A percentile compares a stretch with the other conserved stretches of the same genome.
Conservation (phyloP, 1,284 basidiomycete species). For the Retiboletus flavoniger region DNA sequence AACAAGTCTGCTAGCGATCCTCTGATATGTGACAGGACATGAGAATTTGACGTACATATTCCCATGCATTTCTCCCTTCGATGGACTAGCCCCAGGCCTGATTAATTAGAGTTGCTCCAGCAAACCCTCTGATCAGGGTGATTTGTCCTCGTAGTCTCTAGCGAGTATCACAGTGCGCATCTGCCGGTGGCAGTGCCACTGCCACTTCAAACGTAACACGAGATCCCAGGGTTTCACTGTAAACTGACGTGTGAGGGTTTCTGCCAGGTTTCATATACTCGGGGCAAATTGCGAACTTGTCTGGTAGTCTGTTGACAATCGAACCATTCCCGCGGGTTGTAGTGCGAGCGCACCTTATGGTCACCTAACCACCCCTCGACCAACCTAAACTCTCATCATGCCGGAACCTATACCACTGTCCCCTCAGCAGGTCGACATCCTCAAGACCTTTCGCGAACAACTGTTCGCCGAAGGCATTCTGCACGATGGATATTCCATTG, state of each 20-base stretch:
- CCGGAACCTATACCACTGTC: conserved; percentile 14
- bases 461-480: conserved; percentile 52
- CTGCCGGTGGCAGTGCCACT: background rate
- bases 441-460: conserved; percentile 45
- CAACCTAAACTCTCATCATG: conserved; percentile 14
- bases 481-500: conserved; percentile 60
- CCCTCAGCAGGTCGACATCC: conserved; percentile 19
- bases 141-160: background rate
- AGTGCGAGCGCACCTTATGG: background rate
- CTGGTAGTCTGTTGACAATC: background rate
- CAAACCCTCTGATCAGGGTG: background rate
- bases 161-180: background rate
- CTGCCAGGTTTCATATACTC: background rate
- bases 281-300: background rate
- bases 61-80: background rate
- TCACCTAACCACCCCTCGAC: background rate
- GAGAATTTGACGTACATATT: background rate
- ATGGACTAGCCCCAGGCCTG: background rate
- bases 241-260: background rate
- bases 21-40: background rate
- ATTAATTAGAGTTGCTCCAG: background rate
- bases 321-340: background rate
- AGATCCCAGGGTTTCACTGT: too few species aligned
- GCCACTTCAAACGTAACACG: background rate
- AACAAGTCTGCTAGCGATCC: background rate